Conservation (phyloP, 1,139 yeast species). For the Scheffersomyces quercinus region DNA sequence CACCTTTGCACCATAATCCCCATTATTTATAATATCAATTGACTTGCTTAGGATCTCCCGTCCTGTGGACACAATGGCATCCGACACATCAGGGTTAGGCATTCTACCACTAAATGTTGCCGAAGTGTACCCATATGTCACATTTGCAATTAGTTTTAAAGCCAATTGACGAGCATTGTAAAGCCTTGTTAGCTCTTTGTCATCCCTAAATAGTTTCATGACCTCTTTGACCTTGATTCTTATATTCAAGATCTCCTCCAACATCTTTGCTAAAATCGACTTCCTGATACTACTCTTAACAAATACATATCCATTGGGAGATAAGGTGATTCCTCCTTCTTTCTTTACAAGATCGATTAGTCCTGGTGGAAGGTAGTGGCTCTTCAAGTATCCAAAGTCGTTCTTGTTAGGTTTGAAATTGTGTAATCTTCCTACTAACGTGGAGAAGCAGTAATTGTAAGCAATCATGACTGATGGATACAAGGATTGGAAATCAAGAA, state of each 20-base stretch:
- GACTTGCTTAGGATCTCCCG: conserved; percentile 79
- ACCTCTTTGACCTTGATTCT: conserved; percentile 78
- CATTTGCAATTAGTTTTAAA: conserved; percentile 86
- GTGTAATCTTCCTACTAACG: conserved; percentile 71
- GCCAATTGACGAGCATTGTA: conserved; percentile 84
- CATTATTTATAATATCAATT: conserved; percentile 63
- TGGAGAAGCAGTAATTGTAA: conserved; percentile 87
- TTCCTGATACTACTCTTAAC: conserved; percentile 65
- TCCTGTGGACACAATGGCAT: conserved; percentile 89
- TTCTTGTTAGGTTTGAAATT: conserved; percentile 49
- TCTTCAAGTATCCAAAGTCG: conserved; percentile 39
- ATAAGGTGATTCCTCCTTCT: conserved; percentile 53
- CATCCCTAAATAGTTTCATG: conserved; percentile 55
- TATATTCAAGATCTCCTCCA: conserved; percentile 76
- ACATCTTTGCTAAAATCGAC: conserved; percentile 80
- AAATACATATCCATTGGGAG: conserved; percentile 88
- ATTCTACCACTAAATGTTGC: conserved; percentile 95
- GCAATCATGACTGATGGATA: conserved; percentile 94
- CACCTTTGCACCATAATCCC: conserved; percentile 83
- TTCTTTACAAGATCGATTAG: conserved; percentile 53
- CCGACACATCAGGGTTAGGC: conserved; percentile 96
- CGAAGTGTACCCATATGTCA: conserved; percentile 92
- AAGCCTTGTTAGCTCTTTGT: conserved; percentile 48
- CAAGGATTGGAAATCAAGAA: conserved; percentile 87
- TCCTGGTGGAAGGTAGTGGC: conserved; percentile 56